Conservation (phyloP, 768 basidiomycete genomes). For the Mycena galericulata region DNA sequence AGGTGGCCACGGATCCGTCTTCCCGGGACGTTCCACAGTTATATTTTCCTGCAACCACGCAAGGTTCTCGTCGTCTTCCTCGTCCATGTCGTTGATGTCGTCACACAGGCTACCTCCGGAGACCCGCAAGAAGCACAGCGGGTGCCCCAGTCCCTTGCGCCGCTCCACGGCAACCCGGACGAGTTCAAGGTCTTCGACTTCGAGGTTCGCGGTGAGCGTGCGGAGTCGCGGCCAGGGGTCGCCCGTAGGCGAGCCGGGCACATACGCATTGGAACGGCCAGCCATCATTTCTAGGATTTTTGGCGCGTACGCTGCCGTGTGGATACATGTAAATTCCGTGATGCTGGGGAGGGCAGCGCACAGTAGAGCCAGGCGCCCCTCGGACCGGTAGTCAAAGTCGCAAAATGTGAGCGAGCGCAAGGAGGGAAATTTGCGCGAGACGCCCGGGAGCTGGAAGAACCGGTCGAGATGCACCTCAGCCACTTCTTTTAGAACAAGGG, state of each 20-base stretch:
- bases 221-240: constrained; percentile 26
- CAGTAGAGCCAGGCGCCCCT: constrained; percentile 19
- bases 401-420: constrained; percentile 53
- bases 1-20: constrained; percentile 28
- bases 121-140: constrained; percentile 21
- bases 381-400: constrained; percentile 50
- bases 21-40: constrained; percentile 10
- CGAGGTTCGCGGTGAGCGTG: constrained; percentile 25
- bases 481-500: constrained; percentile 56
- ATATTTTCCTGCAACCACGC: constrained; percentile 28
- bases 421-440: constrained; percentile 44
- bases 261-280: neutral
- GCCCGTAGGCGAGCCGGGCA: neutral
- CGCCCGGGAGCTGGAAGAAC: constrained; percentile 43
- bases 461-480: constrained; percentile 56
- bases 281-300: constrained; percentile 29
- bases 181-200: constrained; percentile 22
- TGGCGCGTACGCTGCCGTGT: constrained; percentile 13
- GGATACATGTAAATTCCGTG: constrained; percentile 27
- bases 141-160: constrained; percentile 14
- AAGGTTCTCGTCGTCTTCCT: constrained; percentile 25
- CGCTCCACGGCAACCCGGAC: constrained; percentile 18
- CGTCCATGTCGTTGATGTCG: constrained; percentile 11
- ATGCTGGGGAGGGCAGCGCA: constrained; percentile 25
- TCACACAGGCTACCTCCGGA: neutral